Evolutionary conservation across 305 asterid genomes (phyloP).

Genomic region (Nicotiana rustica): DNA sequence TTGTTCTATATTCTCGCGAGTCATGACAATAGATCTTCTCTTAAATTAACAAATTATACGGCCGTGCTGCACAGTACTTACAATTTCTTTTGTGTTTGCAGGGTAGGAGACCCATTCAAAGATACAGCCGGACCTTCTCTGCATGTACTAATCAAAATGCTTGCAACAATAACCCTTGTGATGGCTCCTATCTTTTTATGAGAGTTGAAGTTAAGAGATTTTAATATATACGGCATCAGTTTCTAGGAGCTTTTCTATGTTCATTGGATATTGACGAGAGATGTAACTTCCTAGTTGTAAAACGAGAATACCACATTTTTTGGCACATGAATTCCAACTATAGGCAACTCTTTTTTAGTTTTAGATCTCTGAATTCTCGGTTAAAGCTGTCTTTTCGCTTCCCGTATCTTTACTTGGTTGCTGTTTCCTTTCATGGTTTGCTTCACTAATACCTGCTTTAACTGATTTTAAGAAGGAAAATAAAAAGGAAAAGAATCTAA

Average conservation of each 20-base stretch:
- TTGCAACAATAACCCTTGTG: conserved; percentile 97
- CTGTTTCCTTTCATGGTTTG: neutral
- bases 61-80: neutral
- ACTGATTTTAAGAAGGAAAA: too few species aligned
- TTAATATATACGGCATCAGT: conserved; percentile 25
- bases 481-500: too few species aligned
- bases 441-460: too few species aligned
- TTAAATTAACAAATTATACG: neutral
- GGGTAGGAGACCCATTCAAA: conserved; percentile 98
- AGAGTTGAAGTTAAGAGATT: conserved; percentile 37
- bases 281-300: conserved; percentile 25
- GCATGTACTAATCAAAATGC: conserved; percentile 96
- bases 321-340: conserved; percentile 6
- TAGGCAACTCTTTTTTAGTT: conserved; percentile 28
- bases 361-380: neutral
- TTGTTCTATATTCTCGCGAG: neutral
- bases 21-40: neutral
- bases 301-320: conserved; percentile 13
- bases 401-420: neutral
- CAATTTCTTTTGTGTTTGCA: conserved; percentile 43
- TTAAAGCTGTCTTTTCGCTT: neutral
- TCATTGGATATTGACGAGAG: conserved; percentile 27
- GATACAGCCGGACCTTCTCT: conserved; percentile 99
- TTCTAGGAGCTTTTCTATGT: conserved; percentile 18
- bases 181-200: conserved; percentile 98